Percentiles rank a stretch among this genome's conserved stretches.
These are phyloP conservation scores for Xylariaceae sp. DNA, from an alignment of 2,329 filamentous ascomycete species.

Conservation along the genomic window DNA sequence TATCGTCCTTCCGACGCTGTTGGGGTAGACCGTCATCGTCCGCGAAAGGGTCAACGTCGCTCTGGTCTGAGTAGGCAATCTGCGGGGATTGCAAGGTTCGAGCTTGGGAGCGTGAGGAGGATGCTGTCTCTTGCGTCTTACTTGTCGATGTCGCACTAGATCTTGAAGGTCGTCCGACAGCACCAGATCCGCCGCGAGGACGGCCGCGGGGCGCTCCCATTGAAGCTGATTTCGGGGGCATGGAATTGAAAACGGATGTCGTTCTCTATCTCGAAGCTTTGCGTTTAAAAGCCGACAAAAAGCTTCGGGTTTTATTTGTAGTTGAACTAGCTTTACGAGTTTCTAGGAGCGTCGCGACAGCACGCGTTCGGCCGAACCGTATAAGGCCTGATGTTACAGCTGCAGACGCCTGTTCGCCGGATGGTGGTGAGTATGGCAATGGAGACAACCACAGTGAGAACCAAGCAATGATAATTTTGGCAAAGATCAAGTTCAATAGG, in stretches of 20 bases:
- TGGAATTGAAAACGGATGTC: slow-evolving; percentile 27
- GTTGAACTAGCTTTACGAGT: too few species aligned
- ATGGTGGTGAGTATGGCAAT: too few species aligned
- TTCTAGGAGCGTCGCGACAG: too few species aligned
- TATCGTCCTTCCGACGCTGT: slow-evolving; percentile 18
- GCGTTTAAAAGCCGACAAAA: too few species aligned
- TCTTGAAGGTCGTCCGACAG: slow-evolving; percentile 23
- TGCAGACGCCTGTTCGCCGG: too few species aligned
- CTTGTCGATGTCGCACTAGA: slow-evolving; percentile 15
- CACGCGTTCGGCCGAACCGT: too few species aligned
- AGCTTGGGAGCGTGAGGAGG: slow-evolving; percentile 27
- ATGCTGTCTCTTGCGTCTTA: slow-evolving; percentile 22
- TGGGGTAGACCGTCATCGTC: slow-evolving; percentile 26
- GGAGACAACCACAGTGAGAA: too few species aligned
- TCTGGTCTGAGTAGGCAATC: slow-evolving; percentile 22
- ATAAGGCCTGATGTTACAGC: too few species aligned
- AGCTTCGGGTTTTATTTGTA: too few species aligned
- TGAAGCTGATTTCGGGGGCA: slow-evolving; percentile 52
- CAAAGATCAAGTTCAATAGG: too few species aligned
- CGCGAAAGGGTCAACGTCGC: slow-evolving; percentile 38
- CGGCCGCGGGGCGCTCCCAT: slow-evolving; percentile 45
- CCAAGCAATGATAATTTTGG: too few species aligned
- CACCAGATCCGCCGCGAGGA: slow-evolving; percentile 29
- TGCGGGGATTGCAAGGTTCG: slow-evolving; percentile 18
- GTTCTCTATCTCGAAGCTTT: too few species aligned